These are phyloP conservation scores for Liquidambar formosana DNA, from an alignment of 164 flowering plant genomes.

Conservation along the genomic window DNA sequence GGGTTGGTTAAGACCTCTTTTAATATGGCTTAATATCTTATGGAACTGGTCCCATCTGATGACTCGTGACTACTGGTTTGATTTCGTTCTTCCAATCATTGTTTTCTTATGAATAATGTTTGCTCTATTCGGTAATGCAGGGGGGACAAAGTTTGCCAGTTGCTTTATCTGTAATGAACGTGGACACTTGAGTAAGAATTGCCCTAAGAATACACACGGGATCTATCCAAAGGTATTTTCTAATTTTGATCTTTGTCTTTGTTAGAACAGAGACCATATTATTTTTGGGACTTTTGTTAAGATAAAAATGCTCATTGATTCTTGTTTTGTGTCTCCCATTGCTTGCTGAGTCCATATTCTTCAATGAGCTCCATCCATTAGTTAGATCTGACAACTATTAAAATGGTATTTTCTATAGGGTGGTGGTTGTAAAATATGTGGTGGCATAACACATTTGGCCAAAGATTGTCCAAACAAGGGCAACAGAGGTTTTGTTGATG, in stretches of 20 bases:
- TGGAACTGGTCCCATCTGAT: background rate
- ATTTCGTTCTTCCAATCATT: background rate
- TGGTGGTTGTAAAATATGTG: conserved; percentile 88
- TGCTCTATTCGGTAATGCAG: conserved; percentile 40
- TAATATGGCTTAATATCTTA: too few relatives aligned
- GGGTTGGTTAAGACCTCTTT: too few relatives aligned
- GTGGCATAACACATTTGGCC: conserved; percentile 85
- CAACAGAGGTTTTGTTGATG: conserved; percentile 22
- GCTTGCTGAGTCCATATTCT: background rate
- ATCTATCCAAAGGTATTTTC: conserved; percentile 86
- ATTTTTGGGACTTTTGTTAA: background rate
- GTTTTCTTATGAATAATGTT: background rate
- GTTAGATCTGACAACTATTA: background rate
- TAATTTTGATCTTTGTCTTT: background rate
- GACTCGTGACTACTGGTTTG: background rate
- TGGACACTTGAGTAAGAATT: conserved; percentile 90
- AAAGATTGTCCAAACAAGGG: conserved; percentile 82
- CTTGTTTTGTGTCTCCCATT: background rate
- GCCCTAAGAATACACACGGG: conserved; percentile 84
- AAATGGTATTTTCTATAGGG: conserved; percentile 48
- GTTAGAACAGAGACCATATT: background rate
- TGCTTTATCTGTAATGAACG: conserved; percentile 84
- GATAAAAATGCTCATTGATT: background rate
- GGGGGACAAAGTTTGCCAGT: conserved; percentile 90
- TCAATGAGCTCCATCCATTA: background rate